Evolutionary conservation across 2,329 filamentous ascomycete species (phyloP), one percentile per base, ranked within the genome.

Genomic region (Xylaria sp.): DNA sequence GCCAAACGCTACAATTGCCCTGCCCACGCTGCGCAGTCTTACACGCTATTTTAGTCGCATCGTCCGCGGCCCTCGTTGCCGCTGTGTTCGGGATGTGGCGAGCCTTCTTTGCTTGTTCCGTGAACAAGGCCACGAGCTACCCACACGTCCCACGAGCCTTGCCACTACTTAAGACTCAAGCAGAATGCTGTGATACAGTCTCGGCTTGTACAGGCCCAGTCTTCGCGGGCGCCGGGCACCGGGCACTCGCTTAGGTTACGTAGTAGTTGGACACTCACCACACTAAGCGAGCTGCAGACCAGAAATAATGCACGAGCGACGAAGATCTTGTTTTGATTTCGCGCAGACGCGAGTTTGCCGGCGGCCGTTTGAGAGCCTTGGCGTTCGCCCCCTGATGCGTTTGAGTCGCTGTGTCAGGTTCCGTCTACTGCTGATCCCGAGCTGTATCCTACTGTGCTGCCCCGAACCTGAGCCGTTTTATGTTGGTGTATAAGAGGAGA

Each of bases 361-460:
- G 61, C 48, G 47, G 57, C 58, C 52, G 47, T 43, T 35, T 53
- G 19, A 52, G 48, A 54, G 37, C 41, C 58, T 55, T 62, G 54
- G 44, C 58, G 54, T 53, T 46, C 40, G 5, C 46, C 60, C 56
- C 55, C 61, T 61, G 58, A 63, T 27, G 49, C 35, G 52, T 59
- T 53, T 51, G 11, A 35, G 38, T 15, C 54, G 7, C 31, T 21
- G 57, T 57, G 53, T 61, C 61, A 61, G 53, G 19, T 10, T 4
- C 19, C 54, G 29, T 25, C 54, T 35, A 37, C 17, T 27, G 21
- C 52, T 27, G 27, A 29, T 9, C 19, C 29, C 29, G 44, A 35
- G 11, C n/a, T n/a, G n/a, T n/a, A n/a, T n/a, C n/a, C n/a, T n/a
- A n/a, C n/a, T n/a, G n/a, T n/a, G n/a, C n/a, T n/a, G n/a, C n/a